Evolutionary conservation across 805 yeast genomes (phyloP).

Genomic region (Candida germanica): DNA sequence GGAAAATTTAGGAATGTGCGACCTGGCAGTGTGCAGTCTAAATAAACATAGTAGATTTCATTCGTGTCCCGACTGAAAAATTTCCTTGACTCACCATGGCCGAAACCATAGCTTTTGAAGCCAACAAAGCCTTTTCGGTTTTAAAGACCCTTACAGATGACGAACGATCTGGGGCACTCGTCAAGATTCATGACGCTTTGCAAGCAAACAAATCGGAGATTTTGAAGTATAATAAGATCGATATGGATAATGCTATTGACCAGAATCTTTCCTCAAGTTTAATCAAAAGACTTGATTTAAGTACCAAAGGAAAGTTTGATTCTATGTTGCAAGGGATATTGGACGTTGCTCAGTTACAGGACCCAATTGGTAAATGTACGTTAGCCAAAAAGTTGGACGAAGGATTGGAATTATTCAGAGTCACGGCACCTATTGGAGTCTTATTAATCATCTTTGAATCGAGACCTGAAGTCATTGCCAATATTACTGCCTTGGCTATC

Average conservation of each 20-base stretch:
- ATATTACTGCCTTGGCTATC: constrained; percentile 90
- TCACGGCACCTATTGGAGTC: constrained; percentile 94
- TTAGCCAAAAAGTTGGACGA: constrained; percentile 85
- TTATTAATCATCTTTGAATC: constrained; percentile 90
- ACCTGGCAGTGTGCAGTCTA: too few species aligned
- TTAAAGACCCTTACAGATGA: constrained; percentile 75
- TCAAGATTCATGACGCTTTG: constrained; percentile 69
- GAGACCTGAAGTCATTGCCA: constrained; percentile 98
- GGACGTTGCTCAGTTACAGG: constrained; percentile 85
- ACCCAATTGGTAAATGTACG: constrained; percentile 89
- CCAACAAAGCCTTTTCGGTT: constrained; percentile 79
- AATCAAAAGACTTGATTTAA: constrained; percentile 79
- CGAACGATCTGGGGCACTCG: constrained; percentile 69
- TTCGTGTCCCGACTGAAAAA: background rate
- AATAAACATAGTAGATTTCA: too few species aligned
- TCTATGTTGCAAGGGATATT: constrained; percentile 91
- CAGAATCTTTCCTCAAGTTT: constrained; percentile 65
- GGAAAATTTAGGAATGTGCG: too few species aligned
- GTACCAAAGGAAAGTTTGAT: constrained; percentile 81
- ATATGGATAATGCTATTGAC: constrained; percentile 66
- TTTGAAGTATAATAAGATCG: constrained; percentile 68
- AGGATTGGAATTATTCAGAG: constrained; percentile 75
- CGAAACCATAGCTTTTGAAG: constrained; percentile 62
- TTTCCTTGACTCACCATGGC: constrained; percentile 6
- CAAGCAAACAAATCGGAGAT: constrained; percentile 56